Evolutionary conservation across 2,329 filamentous ascomycete species (phyloP), one percentile per base, ranked within the genome.

Genomic region (Fusarium lateritium): DNA sequence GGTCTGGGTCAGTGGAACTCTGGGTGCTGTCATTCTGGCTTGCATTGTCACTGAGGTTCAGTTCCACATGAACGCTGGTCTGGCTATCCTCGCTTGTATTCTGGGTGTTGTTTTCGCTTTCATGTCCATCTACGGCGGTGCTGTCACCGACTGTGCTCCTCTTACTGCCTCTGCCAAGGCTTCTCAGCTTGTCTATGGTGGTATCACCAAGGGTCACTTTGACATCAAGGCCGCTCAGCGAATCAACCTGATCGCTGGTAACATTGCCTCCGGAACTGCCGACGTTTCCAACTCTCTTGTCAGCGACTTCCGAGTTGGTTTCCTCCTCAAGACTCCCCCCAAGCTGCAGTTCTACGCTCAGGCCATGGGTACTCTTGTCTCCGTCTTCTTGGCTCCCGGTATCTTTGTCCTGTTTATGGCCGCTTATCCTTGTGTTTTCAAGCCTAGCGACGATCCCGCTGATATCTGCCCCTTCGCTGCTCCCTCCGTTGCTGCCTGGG

Each of bases 371-470:
- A 87, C 87, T 10, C 76, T 91, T 33, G 84, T 91, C 47, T 85
- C 89, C n/a, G 83, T 91, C 69, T 91, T 91, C 80, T 79, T 92
- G 14, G 88, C 89, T 0, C 89, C 89, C 1, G 89, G 87, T 11
- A 84, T 92, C 70, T 92, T 91, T 74, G 85, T 91, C 34, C 85
- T 92, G 44, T 92, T 92, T 81, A 85, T 88, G 65, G 84, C 85
- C 7, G 90, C 90, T 1, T 92, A 92, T 76, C 90, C 89, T 1
- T 92, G 90, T 75, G 89, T 92, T 69, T 84, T 88, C 74, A 80
- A 85, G 9, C 68, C 74, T 61, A 81, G 84, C 22, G 79, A 83
- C 7, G 79, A 81, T 1, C 71, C 71, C 1, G 47, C 58, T 6
- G 60, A 61, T 10, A 14, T 65, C 13, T 92, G 90, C 75, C 79